Conservation (phyloP, 2,329 filamentous ascomycete species). For the Dichotomopilus funicola region DNA sequence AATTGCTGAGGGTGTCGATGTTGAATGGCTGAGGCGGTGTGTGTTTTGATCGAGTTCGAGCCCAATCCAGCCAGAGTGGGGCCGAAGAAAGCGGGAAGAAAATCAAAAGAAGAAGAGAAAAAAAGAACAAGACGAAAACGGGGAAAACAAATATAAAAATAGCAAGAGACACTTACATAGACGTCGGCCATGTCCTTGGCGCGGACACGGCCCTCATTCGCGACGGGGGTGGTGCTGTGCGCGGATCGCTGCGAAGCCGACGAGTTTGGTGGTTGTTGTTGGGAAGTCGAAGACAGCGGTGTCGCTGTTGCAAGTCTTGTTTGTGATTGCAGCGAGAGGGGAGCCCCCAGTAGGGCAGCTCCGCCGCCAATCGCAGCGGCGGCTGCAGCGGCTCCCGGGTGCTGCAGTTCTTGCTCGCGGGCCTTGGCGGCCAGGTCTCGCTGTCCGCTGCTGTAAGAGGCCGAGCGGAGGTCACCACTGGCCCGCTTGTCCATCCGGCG, state of each 20-base stretch:
- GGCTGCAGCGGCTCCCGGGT: neutral
- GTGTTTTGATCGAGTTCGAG: neutral
- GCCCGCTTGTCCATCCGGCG: constrained; percentile 60
- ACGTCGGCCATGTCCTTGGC: constrained; percentile 85
- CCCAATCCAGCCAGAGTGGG: neutral
- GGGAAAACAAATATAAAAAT: neutral
- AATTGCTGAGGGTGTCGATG: too few species aligned
- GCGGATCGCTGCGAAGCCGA: constrained; percentile 8
- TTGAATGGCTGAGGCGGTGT: too few species aligned
- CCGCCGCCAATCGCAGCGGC: neutral
- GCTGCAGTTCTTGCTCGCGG: constrained; percentile 27
- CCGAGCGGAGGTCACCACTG: constrained; percentile 71
- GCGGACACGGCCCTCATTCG: constrained; percentile 81
- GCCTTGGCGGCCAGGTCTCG: constrained; percentile 35
- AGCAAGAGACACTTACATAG: constrained; percentile 64
- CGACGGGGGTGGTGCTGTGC: constrained; percentile 56
- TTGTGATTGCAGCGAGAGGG: neutral
- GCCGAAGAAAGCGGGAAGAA: neutral
- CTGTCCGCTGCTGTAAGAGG: constrained; percentile 61
- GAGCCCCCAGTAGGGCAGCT: neutral
- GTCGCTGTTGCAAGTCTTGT: constrained; percentile 14
- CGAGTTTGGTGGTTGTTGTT: too few species aligned
- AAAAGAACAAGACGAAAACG: constrained; percentile 8
- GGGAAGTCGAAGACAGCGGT: neutral
- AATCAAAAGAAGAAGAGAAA: neutral